Conservation (phyloP, 2,329 filamentous ascomycete genomes). For the Bimuria novae-zelandiae region DNA sequence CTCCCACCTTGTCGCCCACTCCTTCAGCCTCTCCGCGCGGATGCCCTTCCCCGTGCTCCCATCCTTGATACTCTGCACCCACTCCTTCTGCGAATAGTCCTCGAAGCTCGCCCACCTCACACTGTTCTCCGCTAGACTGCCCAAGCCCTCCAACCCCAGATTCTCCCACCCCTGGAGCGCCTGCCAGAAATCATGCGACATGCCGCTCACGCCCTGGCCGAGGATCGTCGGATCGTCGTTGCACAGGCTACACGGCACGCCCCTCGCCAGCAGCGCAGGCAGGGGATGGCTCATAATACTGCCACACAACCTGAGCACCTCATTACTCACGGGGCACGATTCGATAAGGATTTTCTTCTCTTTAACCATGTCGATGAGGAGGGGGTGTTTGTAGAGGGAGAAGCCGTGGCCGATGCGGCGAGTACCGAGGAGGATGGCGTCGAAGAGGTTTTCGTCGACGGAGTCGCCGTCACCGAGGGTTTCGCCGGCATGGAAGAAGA, state of each 20-base stretch:
- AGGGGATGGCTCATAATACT: slow-evolving; percentile 79
- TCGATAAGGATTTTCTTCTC: slow-evolving; percentile 87
- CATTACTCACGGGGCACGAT: slow-evolving; percentile 88
- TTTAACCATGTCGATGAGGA: slow-evolving; percentile 86
- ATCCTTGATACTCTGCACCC: slow-evolving; percentile 73
- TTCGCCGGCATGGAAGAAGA: slow-evolving; percentile 96
- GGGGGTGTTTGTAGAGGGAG: slow-evolving; percentile 86
- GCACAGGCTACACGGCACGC: slow-evolving; percentile 80
- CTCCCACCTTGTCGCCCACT: slow-evolving; percentile 86
- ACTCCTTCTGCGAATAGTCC: slow-evolving; percentile 72
- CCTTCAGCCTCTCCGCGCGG: slow-evolving; percentile 72
- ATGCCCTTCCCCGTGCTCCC: slow-evolving; percentile 72
- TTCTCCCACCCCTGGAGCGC: slow-evolving; percentile 90
- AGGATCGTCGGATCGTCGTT: slow-evolving; percentile 92
- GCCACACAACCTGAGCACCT: slow-evolving; percentile 78
- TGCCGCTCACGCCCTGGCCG: slow-evolving; percentile 78
- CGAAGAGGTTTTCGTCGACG: slow-evolving; percentile 84
- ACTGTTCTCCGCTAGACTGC: slow-evolving; percentile 88
- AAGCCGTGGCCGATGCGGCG: slow-evolving; percentile 89
- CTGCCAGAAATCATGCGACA: slow-evolving; percentile 95
- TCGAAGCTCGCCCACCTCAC: slow-evolving; percentile 89
- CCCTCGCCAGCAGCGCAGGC: slow-evolving; percentile 81
- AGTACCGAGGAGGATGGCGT: slow-evolving; percentile 84
- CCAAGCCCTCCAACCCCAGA: slow-evolving; percentile 83
- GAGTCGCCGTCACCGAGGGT: slow-evolving; percentile 77